Evolutionary conservation across 495 filamentous ascomycete species (phyloP).

Genomic region (Delitschia confertaspora): DNA sequence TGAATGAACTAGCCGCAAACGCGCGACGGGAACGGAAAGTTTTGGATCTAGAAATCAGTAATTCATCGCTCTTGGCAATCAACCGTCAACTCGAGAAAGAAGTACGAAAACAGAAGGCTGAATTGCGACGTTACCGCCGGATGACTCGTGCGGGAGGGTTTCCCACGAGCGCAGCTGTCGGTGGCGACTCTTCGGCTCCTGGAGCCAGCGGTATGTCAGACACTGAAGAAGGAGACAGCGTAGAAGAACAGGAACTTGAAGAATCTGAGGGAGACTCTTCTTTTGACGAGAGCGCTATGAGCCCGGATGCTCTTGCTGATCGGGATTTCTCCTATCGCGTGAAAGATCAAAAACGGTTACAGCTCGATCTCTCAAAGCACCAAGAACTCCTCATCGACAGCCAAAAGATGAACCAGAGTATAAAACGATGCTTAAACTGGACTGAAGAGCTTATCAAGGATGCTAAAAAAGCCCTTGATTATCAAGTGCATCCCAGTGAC

Average conservation of each 20-base stretch:
- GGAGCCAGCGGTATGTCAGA: constrained; percentile 13
- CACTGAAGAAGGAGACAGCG: constrained; percentile 30
- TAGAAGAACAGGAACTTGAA: constrained; percentile 32
- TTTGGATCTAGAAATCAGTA: constrained; percentile 94
- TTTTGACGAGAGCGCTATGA: constrained; percentile 33
- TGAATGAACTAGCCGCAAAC: constrained; percentile 65
- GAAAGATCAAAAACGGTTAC: constrained; percentile 65
- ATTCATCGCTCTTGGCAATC: constrained; percentile 92
- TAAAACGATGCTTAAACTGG: constrained; percentile 77
- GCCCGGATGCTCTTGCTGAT: constrained; percentile 39
- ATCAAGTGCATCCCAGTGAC: constrained; percentile 64
- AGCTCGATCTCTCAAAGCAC: constrained; percentile 78
- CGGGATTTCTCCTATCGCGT: constrained; percentile 39
- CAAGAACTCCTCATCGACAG: constrained; percentile 78
- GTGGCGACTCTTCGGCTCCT: constrained; percentile 4
- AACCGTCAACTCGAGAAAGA: constrained; percentile 88
- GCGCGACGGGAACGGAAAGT: constrained; percentile 91
- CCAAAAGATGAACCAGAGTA: constrained; percentile 86
- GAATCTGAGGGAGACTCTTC: constrained; percentile 22
- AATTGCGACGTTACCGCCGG: constrained; percentile 74
- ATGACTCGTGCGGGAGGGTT: constrained; percentile 69
- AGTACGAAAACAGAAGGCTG: constrained; percentile 80
- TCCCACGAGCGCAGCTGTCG: constrained; percentile 37
- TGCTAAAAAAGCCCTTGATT: constrained; percentile 76
- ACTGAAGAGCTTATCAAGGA: constrained; percentile 85